These are phyloP conservation scores for Isabelozyma gotoi DNA, from an alignment of 805 yeast genomes.

Conservation along the genomic window DNA sequence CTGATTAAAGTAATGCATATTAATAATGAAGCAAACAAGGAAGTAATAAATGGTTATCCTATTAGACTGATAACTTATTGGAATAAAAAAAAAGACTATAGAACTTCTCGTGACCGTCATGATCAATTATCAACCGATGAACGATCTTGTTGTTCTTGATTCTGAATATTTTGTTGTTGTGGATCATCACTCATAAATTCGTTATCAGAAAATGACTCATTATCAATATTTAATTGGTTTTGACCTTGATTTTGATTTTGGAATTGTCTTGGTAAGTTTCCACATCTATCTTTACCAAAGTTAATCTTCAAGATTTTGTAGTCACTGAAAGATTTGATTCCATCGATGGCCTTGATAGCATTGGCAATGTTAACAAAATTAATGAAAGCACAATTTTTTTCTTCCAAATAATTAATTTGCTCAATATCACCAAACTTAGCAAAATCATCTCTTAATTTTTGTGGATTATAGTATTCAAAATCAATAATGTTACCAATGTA, in stretches of 20 bases:
- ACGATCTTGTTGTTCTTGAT: slow-evolving; percentile 4
- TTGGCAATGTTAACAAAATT: slow-evolving; percentile 88
- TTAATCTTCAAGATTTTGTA: slow-evolving; percentile 72
- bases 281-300: slow-evolving; percentile 94
- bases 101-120: too few species aligned
- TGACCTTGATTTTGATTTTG: slow-evolving; percentile 24
- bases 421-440: slow-evolving; percentile 89
- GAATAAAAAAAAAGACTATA: too few species aligned
- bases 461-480: slow-evolving; percentile 51
- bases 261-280: slow-evolving; percentile 84
- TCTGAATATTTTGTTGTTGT: slow-evolving; percentile 4
- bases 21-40: neutral
- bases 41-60: neutral
- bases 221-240: slow-evolving; percentile 9
- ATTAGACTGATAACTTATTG: neutral
- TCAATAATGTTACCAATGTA: slow-evolving; percentile 72
- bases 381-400: slow-evolving; percentile 85
- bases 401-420: slow-evolving; percentile 84
- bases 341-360: slow-evolving; percentile 91
- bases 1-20: neutral
- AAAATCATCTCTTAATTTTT: slow-evolving; percentile 69
- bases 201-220: slow-evolving; percentile 20
- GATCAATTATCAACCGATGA: neutral
- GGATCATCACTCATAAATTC: slow-evolving; percentile 21
- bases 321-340: slow-evolving; percentile 72